These are phyloP conservation scores for Quercus bicolor DNA, from an alignment of 306 rosid genomes.

Conservation along the genomic window DNA sequence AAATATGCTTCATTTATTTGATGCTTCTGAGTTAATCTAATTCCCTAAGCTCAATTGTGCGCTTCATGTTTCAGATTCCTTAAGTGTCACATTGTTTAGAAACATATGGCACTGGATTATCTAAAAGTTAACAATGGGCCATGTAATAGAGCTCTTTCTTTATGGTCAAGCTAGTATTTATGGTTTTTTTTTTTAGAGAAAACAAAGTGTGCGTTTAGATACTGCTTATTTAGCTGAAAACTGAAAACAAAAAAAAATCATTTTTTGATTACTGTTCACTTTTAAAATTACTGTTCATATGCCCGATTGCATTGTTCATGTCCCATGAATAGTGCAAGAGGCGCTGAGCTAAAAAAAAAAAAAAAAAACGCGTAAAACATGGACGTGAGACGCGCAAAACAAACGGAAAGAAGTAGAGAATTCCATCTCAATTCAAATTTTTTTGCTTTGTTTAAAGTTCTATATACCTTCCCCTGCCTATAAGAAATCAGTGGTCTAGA, in stretches of 20 bases:
- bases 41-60: not conserved
- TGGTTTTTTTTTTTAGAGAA: no score
- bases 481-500: slow-evolving; percentile 48
- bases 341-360: no score
- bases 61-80: not conserved
- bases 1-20: not conserved
- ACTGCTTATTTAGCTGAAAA: no score
- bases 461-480: slow-evolving; percentile 56
- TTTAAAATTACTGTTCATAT: no score
- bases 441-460: not conserved
- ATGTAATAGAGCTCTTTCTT: not conserved
- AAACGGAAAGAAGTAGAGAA: slow-evolving; percentile 10
- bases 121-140: not conserved
- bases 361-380: no score
- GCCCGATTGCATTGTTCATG: no score
- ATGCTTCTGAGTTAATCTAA: not conserved
- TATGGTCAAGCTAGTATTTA: not conserved
- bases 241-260: no score
- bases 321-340: no score
- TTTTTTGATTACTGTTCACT: no score
- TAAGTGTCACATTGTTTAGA: not conserved
- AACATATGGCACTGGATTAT: not conserved
- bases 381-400: no score
- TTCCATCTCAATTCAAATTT: slow-evolving; percentile 25
- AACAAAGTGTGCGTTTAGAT: no score